phyloP scores from a whole-genome alignment of 768 basidiomycete species.

The Astraeus odoratus region DNA sequence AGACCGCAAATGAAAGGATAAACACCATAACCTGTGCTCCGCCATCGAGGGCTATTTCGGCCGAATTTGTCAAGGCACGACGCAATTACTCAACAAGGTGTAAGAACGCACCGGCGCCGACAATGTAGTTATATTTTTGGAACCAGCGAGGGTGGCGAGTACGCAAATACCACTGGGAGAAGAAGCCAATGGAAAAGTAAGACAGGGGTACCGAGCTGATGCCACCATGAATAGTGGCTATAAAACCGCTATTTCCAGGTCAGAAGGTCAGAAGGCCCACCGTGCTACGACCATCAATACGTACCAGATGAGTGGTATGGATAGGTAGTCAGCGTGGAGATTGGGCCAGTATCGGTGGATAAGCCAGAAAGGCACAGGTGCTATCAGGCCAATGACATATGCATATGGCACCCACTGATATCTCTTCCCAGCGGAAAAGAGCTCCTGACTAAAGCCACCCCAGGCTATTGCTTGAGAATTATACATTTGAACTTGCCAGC shows the following conservation, averaged over 20 bases:
- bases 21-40: conserved; percentile 50
- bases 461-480: conserved; percentile 58
- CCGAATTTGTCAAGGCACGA: conserved; percentile 23
- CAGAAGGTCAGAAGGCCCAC: conserved; percentile 15
- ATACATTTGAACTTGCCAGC: conserved; percentile 42
- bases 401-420: conserved; percentile 52
- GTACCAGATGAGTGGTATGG: background rate
- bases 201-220: conserved; percentile 46
- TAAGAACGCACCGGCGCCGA: conserved; percentile 38
- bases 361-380: conserved; percentile 47
- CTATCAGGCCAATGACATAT: conserved; percentile 46
- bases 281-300: conserved; percentile 27
- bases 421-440: conserved; percentile 47
- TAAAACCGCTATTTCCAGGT: background rate
- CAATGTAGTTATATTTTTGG: conserved; percentile 50
- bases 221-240: conserved; percentile 26
- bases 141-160: conserved; percentile 59
- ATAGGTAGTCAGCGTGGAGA: no score
- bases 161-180: conserved; percentile 56
- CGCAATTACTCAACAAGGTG: conserved; percentile 53
- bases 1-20: conserved; percentile 57
- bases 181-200: conserved; percentile 43
- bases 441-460: conserved; percentile 54
- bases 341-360: conserved; percentile 35
- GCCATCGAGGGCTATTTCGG: background rate